These are phyloP conservation scores for Hyphodiscus hymeniophilus DNA, from an alignment of 495 filamentous ascomycete genomes.

Conservation along the genomic window DNA sequence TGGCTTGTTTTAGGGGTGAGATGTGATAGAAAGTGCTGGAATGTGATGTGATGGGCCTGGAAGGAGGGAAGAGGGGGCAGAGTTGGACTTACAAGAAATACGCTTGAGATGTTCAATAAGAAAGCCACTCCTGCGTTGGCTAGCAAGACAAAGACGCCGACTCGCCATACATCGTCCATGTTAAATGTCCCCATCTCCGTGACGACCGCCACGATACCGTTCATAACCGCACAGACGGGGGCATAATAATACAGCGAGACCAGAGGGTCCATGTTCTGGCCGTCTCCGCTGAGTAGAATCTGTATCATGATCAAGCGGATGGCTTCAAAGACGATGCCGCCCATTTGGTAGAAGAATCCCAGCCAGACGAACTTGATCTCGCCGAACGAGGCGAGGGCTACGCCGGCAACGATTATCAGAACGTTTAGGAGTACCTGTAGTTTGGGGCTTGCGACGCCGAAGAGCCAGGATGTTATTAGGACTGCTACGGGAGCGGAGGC, in stretches of 20 bases:
- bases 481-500: slow-evolving; percentile 62
- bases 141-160: slow-evolving; percentile 51
- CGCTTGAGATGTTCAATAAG: slow-evolving; percentile 66
- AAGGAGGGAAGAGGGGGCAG: too few species aligned
- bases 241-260: slow-evolving; percentile 83
- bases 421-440: slow-evolving; percentile 57
- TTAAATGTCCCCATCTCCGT: slow-evolving; percentile 49
- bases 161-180: slow-evolving; percentile 41
- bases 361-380: slow-evolving; percentile 65
- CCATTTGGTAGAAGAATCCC: slow-evolving; percentile 64
- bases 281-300: slow-evolving; percentile 55
- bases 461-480: slow-evolving; percentile 55
- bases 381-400: slow-evolving; percentile 63
- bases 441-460: slow-evolving; percentile 53
- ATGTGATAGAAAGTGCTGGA: too few species aligned
- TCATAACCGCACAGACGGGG: slow-evolving; percentile 69
- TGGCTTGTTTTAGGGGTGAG: too few species aligned
- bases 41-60: too few species aligned
- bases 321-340: slow-evolving; percentile 66
- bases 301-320: slow-evolving; percentile 73
- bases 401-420: slow-evolving; percentile 64
- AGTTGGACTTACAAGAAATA: slow-evolving; percentile 61
- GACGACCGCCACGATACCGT: slow-evolving; percentile 53
- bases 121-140: slow-evolving; percentile 69
- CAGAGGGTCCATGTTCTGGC: slow-evolving; percentile 65